Conservation (phyloP, 768 basidiomycete genomes). For the Hirschioporus abietinus region DNA sequence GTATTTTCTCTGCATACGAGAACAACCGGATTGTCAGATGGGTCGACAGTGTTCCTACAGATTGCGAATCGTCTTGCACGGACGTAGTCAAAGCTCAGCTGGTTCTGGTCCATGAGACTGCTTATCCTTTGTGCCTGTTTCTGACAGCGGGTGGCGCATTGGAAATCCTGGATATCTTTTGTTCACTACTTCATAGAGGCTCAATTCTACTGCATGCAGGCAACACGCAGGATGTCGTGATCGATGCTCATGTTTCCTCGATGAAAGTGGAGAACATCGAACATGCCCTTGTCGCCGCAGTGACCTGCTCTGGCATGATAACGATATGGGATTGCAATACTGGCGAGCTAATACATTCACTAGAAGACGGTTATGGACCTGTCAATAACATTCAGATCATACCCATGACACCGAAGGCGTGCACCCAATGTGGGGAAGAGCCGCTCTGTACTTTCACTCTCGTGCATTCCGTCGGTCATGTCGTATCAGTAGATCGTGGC, state of each 20-base stretch:
- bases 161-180: constrained; percentile 54
- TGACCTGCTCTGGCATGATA: constrained; percentile 60
- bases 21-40: constrained; percentile 56
- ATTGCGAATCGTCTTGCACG: neutral
- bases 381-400: constrained; percentile 59
- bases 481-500: constrained; percentile 61
- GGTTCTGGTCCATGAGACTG: constrained; percentile 18
- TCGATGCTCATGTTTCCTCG: constrained; percentile 47
- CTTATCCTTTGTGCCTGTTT: constrained; percentile 33
- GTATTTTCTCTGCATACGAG: constrained; percentile 33
- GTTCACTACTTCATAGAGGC: constrained; percentile 13
- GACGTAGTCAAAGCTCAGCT: constrained; percentile 30
- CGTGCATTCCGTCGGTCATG: constrained; percentile 59
- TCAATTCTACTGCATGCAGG: constrained; percentile 46
- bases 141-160: constrained; percentile 61
- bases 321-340: constrained; percentile 75
- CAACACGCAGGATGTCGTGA: constrained; percentile 47
- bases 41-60: constrained; percentile 25
- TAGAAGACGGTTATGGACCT: constrained; percentile 55
- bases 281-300: constrained; percentile 52
- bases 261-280: constrained; percentile 45
- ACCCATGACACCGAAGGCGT: constrained; percentile 48
- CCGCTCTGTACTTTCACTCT: constrained; percentile 61
- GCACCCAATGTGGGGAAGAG: constrained; percentile 66
- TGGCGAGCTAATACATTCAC: constrained; percentile 53